Base-by-base conservation (phyloP, 2,329 filamentous ascomycete species). In the Aspergillus spinulosporus region DNA sequence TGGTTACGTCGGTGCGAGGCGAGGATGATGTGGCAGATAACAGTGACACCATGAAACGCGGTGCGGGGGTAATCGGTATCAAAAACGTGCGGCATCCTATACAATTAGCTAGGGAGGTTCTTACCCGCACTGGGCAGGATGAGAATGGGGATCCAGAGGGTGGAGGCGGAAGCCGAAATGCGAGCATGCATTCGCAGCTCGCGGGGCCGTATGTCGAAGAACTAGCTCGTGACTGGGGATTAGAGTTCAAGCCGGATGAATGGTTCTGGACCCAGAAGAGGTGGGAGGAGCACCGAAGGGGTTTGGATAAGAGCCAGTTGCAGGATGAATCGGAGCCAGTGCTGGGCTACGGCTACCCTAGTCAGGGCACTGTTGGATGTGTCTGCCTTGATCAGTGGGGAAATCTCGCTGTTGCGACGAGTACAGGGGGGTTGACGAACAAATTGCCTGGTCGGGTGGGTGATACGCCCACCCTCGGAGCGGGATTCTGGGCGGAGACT, bases 401-500 rank as follows among this genome's bases (percentile, higher is more conserved):
- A 0, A 84, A 88, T 3, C 72, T 95, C 2, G 92, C 89, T 52
- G 80, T 80, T 45, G 84, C 84, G 3, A 87, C 84, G 0, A 84
- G 81, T 36, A 87, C 84, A 0, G 92, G 92, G 4, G 92, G 92
- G 0, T 71, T 96, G 72, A 96, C 92, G 21, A 96, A 96, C 71
- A 96, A 96, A 76, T 75, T 93, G 53, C 89, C 89, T 0, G 92
- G 91, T 0, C 80, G 92, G 15, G 87, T 96, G 60, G 92, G 92
- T 0, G 92, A 96, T 69, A 96, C 92, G 8, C 91, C 92, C 0
- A 88, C 88, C 0, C 77, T 92, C 0, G 92, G 92, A 0, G 88
- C 91, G 1, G 92, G 92, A 0, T 96, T 92, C 72, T 96, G 91
- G 90, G 90, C 92, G 0, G 92, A 95, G 69, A 84, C 92, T 63